These are phyloP conservation scores for Ogataea ganodermae DNA, from an alignment of 805 yeast genomes.

Conservation along the genomic window DNA sequence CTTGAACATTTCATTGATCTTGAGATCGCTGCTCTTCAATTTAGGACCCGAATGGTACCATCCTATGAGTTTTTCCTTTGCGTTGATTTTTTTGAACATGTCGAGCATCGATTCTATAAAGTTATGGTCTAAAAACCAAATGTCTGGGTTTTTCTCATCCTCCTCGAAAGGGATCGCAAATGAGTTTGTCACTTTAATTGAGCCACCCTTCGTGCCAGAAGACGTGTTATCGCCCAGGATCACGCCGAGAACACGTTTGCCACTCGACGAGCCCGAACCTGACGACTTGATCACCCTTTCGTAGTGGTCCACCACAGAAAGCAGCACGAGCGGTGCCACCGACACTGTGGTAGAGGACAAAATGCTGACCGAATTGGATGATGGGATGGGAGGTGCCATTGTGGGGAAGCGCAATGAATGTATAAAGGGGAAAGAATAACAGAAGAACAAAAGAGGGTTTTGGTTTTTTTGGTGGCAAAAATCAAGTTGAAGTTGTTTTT, in stretches of 20 bases:
- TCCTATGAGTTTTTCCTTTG: slow-evolving; percentile 94
- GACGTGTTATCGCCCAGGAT: slow-evolving; percentile 77
- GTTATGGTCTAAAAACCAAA: slow-evolving; percentile 97
- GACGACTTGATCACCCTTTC: slow-evolving; percentile 70
- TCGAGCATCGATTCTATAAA: slow-evolving; percentile 95
- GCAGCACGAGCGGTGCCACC: slow-evolving; percentile 92
- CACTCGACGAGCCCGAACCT: slow-evolving; percentile 30
- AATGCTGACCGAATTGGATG: slow-evolving; percentile 33
- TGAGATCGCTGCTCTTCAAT: slow-evolving; percentile 81
- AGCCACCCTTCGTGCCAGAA: slow-evolving; percentile 34
- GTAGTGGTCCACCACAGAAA: slow-evolving; percentile 94
- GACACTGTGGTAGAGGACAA: slow-evolving; percentile 53
- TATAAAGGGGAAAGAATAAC: not conserved
- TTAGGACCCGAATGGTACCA: slow-evolving; percentile 99
- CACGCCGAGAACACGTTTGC: slow-evolving; percentile 91
- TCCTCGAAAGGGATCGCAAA: slow-evolving; percentile 99
- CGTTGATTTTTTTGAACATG: slow-evolving; percentile 97
- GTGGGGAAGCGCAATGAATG: not conserved
- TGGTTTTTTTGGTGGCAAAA: slow-evolving; percentile 4
- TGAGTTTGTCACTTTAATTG: slow-evolving; percentile 79
- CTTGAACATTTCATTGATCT: slow-evolving; percentile 87
- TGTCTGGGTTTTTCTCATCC: slow-evolving; percentile 85
- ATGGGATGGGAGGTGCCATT: slow-evolving; percentile 21
- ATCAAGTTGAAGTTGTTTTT: not conserved
- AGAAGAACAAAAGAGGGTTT: not conserved